Base-by-base conservation (phyloP, 2,329 filamentous ascomycete species). In the Neofusicoccum laricinum region DNA sequence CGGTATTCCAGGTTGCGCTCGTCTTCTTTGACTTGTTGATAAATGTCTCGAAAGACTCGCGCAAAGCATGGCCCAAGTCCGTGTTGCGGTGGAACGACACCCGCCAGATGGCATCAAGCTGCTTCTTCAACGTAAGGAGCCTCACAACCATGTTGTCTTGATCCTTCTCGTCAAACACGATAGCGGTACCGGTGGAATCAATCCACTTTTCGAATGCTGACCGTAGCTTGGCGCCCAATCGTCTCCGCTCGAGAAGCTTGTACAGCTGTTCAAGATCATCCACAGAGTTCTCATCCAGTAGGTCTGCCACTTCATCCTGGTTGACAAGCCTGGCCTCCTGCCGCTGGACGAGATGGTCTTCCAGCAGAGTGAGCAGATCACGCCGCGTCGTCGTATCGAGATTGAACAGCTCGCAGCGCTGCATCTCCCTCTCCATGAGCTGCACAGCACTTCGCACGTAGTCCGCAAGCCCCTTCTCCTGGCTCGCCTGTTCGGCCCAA, bases 1-100 rank as follows among this genome's bases (percentile, higher is more conserved):
- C 90, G 0, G 91, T 92, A 59, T 88, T 87, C 86, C 90, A 94
- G 4, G 87, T 88, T 4, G 87, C 82, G 7, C 86, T 84, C 1
- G 86, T 88, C 72, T 89, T 90, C 73, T 90, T 90, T 3, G 84
- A 86, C 75, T 95, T 91, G 76, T 99, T 99, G 83, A 99, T 97
- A 71, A 98, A 97, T 0, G 82, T 85, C 61, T 91, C 89, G 73
- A 99, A 98, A 0, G 92, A 86, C 71, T 97, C 92, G 64, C 95
- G 86, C 69, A 99, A 83, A 11, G 85, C 87, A 75, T 93, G 90
- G 0, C 88, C 85, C 55, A 98, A 88, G 21, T 86, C 84, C n/a
- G 92, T 87, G 69, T 97, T 86, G 61, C 87, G 87, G 51, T 85
- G 82, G 72, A 99, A 97, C 0, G 92, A 88, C 55, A 89, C 85